phyloP scores from a whole-genome alignment of 2,329 filamentous ascomycete genomes.

The Ophiosphaerella narmari region DNA sequence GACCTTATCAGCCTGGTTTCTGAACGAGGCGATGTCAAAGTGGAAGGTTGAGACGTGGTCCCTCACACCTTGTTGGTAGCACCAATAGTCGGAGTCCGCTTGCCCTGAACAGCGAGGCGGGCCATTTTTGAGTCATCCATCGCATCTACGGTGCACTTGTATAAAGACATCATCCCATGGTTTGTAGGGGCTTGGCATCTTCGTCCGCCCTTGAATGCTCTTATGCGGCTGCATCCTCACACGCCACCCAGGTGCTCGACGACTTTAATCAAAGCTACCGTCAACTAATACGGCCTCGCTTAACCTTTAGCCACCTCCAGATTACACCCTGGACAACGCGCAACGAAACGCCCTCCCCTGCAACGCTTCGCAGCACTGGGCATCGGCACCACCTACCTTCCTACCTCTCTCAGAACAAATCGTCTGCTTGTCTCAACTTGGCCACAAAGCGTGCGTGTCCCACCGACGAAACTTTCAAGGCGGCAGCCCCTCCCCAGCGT shows the following conservation, averaged over 20 bases:
- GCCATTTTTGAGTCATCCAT: neutral
- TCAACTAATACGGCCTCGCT: neutral
- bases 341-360: neutral
- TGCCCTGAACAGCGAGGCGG: neutral
- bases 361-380: no score
- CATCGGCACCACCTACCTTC: no score
- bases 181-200: neutral
- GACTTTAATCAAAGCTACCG: no score
- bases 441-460: neutral
- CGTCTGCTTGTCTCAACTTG: neutral
- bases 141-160: neutral
- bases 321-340: neutral
- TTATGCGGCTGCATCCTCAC: neutral
- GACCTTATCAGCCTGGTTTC: no score
- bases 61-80: no score
- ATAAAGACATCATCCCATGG: neutral
- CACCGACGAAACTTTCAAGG: neutral
- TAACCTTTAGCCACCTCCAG: neutral
- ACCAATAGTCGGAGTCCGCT: no score
- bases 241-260: neutral
- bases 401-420: neutral
- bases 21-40: no score
- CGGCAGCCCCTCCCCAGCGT: neutral
- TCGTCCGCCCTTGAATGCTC: neutral
- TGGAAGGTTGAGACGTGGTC: no score